A percentile compares a stretch with the other conserved stretches of the same genome.
Evolutionary conservation across 2,329 filamentous ascomycete genomes (phyloP).

Genomic region (Fusarium napiforme): DNA sequence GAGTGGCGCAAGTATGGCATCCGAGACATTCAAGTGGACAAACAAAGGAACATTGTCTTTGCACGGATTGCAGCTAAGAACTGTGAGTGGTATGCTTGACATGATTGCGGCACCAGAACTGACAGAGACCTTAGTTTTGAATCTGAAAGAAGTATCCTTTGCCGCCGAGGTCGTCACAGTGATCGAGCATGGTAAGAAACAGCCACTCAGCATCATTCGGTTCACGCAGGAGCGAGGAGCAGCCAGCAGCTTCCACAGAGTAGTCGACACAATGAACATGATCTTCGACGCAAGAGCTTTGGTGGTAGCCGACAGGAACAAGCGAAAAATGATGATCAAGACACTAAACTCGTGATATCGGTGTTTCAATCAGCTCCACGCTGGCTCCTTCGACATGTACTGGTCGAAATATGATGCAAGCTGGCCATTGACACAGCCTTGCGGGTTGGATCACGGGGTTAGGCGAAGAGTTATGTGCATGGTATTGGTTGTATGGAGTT

Average conservation of each 20-base stretch:
- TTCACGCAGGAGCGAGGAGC: conserved; percentile 94
- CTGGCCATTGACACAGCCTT: neutral
- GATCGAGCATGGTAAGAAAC: conserved; percentile 83
- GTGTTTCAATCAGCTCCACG: neutral
- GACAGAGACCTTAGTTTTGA: conserved; percentile 67
- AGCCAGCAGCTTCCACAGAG: conserved; percentile 86
- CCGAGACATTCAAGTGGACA: conserved; percentile 80
- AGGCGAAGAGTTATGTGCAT: conserved; percentile 22
- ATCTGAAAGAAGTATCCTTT: conserved; percentile 89
- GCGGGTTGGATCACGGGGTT: conserved; percentile 21
- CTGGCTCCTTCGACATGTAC: neutral
- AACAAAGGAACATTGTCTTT: conserved; percentile 81
- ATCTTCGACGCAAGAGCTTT: conserved; percentile 73
- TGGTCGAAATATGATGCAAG: neutral
- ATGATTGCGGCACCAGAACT: conserved; percentile 15
- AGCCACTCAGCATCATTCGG: conserved; percentile 80
- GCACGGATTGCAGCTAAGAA: conserved; percentile 81
- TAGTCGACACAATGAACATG: conserved; percentile 79
- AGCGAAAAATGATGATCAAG: conserved; percentile 79
- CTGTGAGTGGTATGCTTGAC: conserved; percentile 64
- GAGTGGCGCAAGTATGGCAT: conserved; percentile 89
- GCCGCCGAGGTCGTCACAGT: conserved; percentile 89
- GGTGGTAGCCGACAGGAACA: conserved; percentile 74
- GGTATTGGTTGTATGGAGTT: conserved; percentile 31
- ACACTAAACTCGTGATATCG: conserved; percentile 64